A percentile compares a stretch with the other conserved stretches of the same genome.
Conservation (phyloP, 495 filamentous ascomycete species). For the Oidiodendron maius region DNA sequence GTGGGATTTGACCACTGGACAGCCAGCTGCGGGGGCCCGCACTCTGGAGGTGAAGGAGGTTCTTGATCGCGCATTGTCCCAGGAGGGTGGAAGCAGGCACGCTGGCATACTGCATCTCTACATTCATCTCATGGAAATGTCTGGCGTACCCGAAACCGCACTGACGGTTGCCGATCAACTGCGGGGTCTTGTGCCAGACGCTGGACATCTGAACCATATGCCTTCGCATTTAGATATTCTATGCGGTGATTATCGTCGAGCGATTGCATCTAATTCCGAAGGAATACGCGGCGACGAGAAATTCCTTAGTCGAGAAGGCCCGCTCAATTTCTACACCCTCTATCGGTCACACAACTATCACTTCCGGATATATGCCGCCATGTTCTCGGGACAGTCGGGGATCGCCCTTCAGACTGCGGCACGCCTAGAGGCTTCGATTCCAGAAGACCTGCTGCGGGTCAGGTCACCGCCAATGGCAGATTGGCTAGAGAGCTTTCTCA, state of each 20-base stretch:
- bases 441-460: constrained; percentile 54
- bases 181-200: constrained; percentile 56
- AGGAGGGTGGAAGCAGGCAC: constrained; percentile 37
- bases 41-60: constrained; percentile 51
- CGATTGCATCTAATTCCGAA: constrained; percentile 53
- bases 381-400: constrained; percentile 56
- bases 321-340: constrained; percentile 60
- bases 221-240: constrained; percentile 63
- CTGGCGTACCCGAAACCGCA: constrained; percentile 50
- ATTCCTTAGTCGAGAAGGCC: constrained; percentile 43
- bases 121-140: constrained; percentile 75
- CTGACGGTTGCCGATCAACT: constrained; percentile 51
- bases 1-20: constrained; percentile 55
- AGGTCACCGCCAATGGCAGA: constrained; percentile 65
- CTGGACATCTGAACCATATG: constrained; percentile 71
- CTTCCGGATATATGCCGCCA: constrained; percentile 64
- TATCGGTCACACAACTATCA: constrained; percentile 64
- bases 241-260: constrained; percentile 58
- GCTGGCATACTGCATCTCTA: constrained; percentile 65
- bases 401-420: constrained; percentile 49
- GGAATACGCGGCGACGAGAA: constrained; percentile 58
- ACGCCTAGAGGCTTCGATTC: constrained; percentile 45
- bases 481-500: constrained; percentile 62
- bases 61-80: constrained; percentile 45
- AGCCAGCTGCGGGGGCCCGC: constrained; percentile 45